Evolutionary conservation across 805 yeast genomes (phyloP).

Genomic region (Candida gorgasii): DNA sequence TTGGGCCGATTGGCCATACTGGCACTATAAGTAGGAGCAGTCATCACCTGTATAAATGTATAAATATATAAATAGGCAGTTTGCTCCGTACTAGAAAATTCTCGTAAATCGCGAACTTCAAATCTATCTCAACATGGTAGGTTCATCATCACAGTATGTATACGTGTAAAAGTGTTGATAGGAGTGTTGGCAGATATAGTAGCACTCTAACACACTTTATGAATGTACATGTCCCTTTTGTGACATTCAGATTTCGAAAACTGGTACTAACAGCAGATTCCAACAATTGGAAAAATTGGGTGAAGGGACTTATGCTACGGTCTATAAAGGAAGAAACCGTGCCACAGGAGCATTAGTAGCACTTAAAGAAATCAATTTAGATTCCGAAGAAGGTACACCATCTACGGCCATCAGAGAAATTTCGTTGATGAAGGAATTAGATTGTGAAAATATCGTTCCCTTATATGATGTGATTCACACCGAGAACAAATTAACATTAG

Average conservation of each 20-base stretch:
- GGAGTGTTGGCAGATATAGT: neutral
- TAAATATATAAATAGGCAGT: neutral
- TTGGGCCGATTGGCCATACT: too few species aligned
- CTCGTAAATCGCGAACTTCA: neutral
- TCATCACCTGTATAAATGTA: neutral
- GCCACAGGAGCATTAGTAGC: slow-evolving; percentile 90
- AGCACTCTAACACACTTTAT: neutral
- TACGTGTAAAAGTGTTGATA: neutral
- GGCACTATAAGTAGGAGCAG: too few species aligned
- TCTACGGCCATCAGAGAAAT: slow-evolving; percentile 97
- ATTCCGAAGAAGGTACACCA: slow-evolving; percentile 97
- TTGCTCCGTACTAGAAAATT: neutral
- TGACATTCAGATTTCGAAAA: neutral
- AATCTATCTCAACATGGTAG: slow-evolving; percentile 30
- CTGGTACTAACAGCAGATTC: slow-evolving; percentile 28
- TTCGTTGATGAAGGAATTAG: slow-evolving; percentile 90
- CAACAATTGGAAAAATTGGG: slow-evolving; percentile 79
- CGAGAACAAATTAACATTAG: slow-evolving; percentile 91
- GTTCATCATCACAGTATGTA: slow-evolving; percentile 48
- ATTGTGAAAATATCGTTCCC: slow-evolving; percentile 89
- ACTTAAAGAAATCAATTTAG: slow-evolving; percentile 88
- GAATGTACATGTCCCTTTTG: too few species aligned
- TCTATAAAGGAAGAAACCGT: slow-evolving; percentile 87
- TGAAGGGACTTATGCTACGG: slow-evolving; percentile 98
- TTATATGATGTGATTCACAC: slow-evolving; percentile 95